These are phyloP conservation scores for Kentomonas sorsogonicus DNA, from an alignment of 208 protist species.

Conservation along the genomic window DNA sequence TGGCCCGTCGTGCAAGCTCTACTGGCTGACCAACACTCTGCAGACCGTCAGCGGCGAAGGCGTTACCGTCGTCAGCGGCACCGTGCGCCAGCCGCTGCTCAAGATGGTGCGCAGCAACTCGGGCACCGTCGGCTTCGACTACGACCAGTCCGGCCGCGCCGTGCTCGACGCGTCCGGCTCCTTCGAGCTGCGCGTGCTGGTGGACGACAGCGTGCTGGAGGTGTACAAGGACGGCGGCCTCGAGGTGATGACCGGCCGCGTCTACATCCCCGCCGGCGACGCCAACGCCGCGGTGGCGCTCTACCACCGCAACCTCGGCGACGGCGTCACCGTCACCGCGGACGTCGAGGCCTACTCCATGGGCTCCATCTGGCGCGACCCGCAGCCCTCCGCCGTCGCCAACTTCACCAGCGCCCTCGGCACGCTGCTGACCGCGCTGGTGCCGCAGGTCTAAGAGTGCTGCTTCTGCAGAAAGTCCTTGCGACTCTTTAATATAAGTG, in stretches of 20 bases:
- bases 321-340: neutral
- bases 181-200: constrained; percentile 12
- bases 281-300: constrained; percentile 14
- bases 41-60: constrained; percentile 5
- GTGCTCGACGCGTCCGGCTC: constrained; percentile 21
- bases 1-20: no score
- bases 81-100: constrained; percentile 26
- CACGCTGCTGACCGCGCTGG: no score
- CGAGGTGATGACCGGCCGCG: constrained; percentile 17
- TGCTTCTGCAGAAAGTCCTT: no score
- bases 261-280: constrained; percentile 13
- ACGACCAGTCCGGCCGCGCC: constrained; percentile 26
- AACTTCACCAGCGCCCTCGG: constrained; percentile 6
- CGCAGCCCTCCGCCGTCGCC: constrained; percentile 6
- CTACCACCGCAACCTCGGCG: constrained; percentile 15
- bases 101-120: constrained; percentile 25
- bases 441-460: no score
- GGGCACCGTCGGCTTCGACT: constrained; percentile 22
- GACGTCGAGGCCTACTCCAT: constrained; percentile 14
- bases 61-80: constrained; percentile 23
- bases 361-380: constrained; percentile 9
- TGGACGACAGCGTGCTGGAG: constrained; percentile 18
- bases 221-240: constrained; percentile 23
- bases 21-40: constrained; percentile 27
- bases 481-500: no score